Conservation (phyloP, 108 stramenopile genomes). For the Cyclotella baltica region DNA sequence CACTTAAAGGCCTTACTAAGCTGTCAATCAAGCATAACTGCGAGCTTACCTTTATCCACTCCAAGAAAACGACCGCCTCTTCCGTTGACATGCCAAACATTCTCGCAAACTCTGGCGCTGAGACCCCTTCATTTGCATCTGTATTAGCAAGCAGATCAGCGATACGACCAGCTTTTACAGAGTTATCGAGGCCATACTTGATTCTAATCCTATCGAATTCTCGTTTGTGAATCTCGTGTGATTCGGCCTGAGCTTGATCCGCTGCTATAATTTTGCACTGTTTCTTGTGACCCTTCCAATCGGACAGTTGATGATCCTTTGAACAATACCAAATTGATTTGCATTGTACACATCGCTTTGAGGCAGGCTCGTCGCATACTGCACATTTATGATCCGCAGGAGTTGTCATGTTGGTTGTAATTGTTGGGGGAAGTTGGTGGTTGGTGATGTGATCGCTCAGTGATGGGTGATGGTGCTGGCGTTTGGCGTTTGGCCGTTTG, state of each 20-base stretch:
- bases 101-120: constrained; percentile 67
- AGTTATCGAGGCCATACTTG: constrained; percentile 65
- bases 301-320: constrained; percentile 52
- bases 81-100: constrained; percentile 70
- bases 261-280: constrained; percentile 52
- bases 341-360: constrained; percentile 60
- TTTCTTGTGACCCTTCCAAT: constrained; percentile 65
- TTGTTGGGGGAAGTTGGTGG: too few species aligned
- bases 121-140: constrained; percentile 47
- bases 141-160: constrained; percentile 57
- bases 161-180: constrained; percentile 61
- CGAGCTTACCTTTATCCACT: constrained; percentile 71
- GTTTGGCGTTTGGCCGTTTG: too few species aligned
- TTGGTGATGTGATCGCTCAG: too few species aligned
- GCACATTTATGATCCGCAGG: constrained; percentile 39
- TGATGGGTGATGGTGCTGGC: too few species aligned
- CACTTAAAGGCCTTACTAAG: not conserved
- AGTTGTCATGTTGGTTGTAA: not conserved
- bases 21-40: not conserved
- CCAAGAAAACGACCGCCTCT: constrained; percentile 82
- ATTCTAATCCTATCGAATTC: constrained; percentile 72
- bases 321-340: constrained; percentile 54
- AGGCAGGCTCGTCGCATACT: constrained; percentile 43
- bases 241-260: constrained; percentile 59
- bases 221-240: constrained; percentile 67